phyloP scores from a whole-genome alignment of 139 green algal species.

The Nannochloris sp. region DNA sequence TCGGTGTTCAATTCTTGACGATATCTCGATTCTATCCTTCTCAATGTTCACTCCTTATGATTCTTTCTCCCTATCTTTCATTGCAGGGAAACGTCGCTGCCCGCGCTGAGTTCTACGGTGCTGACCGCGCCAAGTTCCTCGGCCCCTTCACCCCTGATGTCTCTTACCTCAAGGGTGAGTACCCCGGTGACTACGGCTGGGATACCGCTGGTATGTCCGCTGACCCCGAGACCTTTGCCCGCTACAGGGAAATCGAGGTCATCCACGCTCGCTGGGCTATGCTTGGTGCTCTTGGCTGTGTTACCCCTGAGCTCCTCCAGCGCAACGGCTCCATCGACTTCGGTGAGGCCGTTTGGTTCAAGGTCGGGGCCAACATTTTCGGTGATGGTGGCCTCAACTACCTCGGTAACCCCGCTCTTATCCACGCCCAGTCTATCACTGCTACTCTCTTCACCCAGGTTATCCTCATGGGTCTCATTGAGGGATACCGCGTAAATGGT shows the following conservation, averaged over 20 bases:
- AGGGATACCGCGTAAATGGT: constrained; percentile 91
- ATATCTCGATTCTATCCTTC: too few species aligned
- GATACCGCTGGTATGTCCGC: constrained; percentile 89
- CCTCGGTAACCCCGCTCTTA: constrained; percentile 63
- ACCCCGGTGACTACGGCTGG: constrained; percentile 90
- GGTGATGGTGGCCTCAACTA: constrained; percentile 69
- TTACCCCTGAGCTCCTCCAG: constrained; percentile 57
- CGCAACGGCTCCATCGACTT: constrained; percentile 45
- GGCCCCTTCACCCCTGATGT: constrained; percentile 61
- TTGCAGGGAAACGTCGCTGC: not conserved
- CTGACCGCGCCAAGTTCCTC: constrained; percentile 64
- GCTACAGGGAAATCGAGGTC: constrained; percentile 92
- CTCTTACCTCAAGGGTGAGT: constrained; percentile 79
- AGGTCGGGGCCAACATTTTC: constrained; percentile 82
- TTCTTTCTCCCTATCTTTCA: not conserved
- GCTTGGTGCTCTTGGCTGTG: constrained; percentile 79
- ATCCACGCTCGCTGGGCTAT: constrained; percentile 98
- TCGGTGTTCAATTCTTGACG: too few species aligned
- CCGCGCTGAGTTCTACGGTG: constrained; percentile 20
- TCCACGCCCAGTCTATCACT: constrained; percentile 81
- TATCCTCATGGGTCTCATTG: constrained; percentile 80
- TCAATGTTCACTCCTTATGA: too few species aligned
- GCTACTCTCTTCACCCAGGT: constrained; percentile 60
- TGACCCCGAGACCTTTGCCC: constrained; percentile 81
- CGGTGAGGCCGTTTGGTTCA: constrained; percentile 82